Conservation (phyloP, 176 grass and related monocot species). For the Phyllostachys edulis region DNA sequence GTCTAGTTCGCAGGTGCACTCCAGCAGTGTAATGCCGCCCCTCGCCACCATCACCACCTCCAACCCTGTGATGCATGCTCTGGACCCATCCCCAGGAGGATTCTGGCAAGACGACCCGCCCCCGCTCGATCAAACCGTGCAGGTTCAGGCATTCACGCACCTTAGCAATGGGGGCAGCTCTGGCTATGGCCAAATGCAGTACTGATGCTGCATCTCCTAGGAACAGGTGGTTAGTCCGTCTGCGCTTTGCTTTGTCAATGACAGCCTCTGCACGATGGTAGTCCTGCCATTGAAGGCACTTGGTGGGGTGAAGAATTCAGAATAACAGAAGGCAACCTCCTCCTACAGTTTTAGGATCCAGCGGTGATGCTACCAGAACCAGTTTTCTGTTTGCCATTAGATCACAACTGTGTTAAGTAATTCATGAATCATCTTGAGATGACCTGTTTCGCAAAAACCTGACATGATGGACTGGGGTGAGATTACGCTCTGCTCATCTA, state of each 20-base stretch:
- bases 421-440: neutral
- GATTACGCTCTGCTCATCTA: too few relatives aligned
- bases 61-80: conserved; percentile 10
- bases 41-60: neutral
- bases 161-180: neutral
- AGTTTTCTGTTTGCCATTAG: neutral
- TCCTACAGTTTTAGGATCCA: neutral
- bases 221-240: too few relatives aligned
- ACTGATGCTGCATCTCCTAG: neutral
- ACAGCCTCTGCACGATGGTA: neutral
- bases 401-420: neutral
- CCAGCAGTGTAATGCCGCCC: neutral
- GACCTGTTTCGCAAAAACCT: neutral
- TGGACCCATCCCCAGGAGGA: neutral
- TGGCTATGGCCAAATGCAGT: neutral
- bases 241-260: neutral
- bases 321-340: neutral
- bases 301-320: neutral
- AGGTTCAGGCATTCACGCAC: conserved; percentile 26
- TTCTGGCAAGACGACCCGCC: conserved; percentile 18
- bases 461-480: neutral
- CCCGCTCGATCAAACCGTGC: conserved; percentile 7
- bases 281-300: neutral
- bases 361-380: neutral
- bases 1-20: conserved; percentile 33